phyloP scores from a whole-genome alignment of 2,329 filamentous ascomycete genomes.

The Cordyceps cateniannulata region DNA sequence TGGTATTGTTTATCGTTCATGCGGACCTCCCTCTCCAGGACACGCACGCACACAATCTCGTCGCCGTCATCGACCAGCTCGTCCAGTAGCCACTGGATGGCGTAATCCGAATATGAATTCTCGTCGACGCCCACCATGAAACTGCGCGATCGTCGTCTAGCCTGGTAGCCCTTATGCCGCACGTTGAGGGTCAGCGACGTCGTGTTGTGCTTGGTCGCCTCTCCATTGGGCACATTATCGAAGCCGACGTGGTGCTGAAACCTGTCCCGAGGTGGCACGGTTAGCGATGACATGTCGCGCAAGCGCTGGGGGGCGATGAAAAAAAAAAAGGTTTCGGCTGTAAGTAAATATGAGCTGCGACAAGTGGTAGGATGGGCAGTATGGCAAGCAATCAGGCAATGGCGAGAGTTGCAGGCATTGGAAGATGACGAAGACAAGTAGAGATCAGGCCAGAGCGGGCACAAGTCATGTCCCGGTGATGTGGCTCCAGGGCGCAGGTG shows the following conservation, averaged over 20 bases:
- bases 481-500: slow-evolving; percentile 4
- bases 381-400: background rate
- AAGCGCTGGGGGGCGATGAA: background rate
- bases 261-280: slow-evolving; percentile 36
- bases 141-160: slow-evolving; percentile 72
- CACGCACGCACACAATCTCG: slow-evolving; percentile 83
- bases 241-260: slow-evolving; percentile 56
- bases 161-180: slow-evolving; percentile 80
- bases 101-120: slow-evolving; percentile 87
- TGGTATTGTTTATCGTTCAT: slow-evolving; percentile 66
- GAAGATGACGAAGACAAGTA: background rate
- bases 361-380: background rate
- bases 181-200: slow-evolving; percentile 74
- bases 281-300: slow-evolving; percentile 38
- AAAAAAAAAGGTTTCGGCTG: background rate
- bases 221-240: slow-evolving; percentile 52
- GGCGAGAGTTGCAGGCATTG: background rate
- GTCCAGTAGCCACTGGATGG: slow-evolving; percentile 85
- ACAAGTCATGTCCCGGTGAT: background rate
- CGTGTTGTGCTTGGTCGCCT: slow-evolving; percentile 52
- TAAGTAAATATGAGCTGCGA: background rate
- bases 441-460: background rate
- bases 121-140: slow-evolving; percentile 90
- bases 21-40: slow-evolving; percentile 76
- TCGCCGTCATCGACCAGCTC: slow-evolving; percentile 91